Conservation (phyloP, 1,284 basidiomycete species). For the Blastosporella zonata region DNA sequence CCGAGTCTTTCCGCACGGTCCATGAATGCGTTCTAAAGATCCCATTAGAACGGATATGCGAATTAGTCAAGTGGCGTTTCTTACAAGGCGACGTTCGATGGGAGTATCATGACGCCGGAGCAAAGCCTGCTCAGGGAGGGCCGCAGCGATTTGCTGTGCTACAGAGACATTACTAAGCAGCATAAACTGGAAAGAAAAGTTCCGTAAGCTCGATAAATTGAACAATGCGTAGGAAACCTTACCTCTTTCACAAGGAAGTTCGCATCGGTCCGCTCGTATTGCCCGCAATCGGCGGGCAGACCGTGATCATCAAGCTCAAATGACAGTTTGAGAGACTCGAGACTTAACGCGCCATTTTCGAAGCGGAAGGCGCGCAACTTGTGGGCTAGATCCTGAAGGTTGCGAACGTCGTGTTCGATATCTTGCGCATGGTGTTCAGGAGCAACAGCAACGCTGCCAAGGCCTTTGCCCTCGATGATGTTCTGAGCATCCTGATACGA, state of each 20-base stretch:
- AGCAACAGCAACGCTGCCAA: conserved; percentile 51
- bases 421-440: conserved; percentile 58
- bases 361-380: conserved; percentile 76
- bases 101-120: conserved; percentile 93
- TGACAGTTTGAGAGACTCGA: conserved; percentile 70
- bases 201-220: neutral
- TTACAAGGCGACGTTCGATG: conserved; percentile 82
- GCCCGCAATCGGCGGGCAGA: conserved; percentile 78
- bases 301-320: conserved; percentile 85
- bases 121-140: conserved; percentile 92
- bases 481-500: conserved; percentile 81
- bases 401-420: conserved; percentile 76
- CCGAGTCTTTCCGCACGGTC: conserved; percentile 84
- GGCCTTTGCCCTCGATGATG: conserved; percentile 73
- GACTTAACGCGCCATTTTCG: conserved; percentile 78
- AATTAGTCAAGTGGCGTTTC: conserved; percentile 19
- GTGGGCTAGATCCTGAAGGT: conserved; percentile 67
- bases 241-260: conserved; percentile 90
- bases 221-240: conserved; percentile 15
- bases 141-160: conserved; percentile 90
- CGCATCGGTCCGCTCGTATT: conserved; percentile 67
- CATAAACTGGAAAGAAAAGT: conserved; percentile 70
- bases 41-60: conserved; percentile 3
- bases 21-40: conserved; percentile 62
- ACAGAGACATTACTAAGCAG: conserved; percentile 87